Evolutionary conservation across 169 alveolate species (phyloP), one percentile per base, ranked within the genome.

Genomic region (Nephromyces sp.): DNA sequence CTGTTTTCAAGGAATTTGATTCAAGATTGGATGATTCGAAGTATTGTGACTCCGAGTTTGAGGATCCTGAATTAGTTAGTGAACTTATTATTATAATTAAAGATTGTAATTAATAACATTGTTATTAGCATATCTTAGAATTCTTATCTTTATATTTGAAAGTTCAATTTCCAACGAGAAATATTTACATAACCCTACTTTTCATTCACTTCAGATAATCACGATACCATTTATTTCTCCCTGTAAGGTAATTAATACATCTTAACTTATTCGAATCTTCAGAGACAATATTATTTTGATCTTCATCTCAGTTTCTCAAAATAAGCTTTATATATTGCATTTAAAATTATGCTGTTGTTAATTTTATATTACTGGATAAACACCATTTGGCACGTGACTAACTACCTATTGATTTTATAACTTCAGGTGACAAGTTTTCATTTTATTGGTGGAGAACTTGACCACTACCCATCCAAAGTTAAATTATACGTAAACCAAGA

Each of bases 361-460:
- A n/a, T n/a, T 43, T 43, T 43, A 43, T n/a, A 43, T 43, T 43
- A 43, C 15, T 15, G n/a, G n/a, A 43, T 15, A 43, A n/a, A 43
- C 57, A 43, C n/a, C 57, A 43, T 15, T 43, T 15, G 57, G n/a
- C n/a, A 43, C 57, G 15, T 43, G 15, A 43, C n/a, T 15, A 43
- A 43, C n/a, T 15, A n/a, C n/a, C 57, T 43, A 43, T 43, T 43
- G 57, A n/a, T 2, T 78, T 27, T 70, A 61, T 70, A 3, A 21
- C 43, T 32, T 33, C 71, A 83, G 88, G 72, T 83, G 27, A 31
- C 75, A 32, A 79, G 89, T 35, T 57, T 87, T 6, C 74, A 67
- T 32, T 77, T 87, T 52, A 87, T 87, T 29, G 92, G 92, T 6
- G 92, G 92, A 5, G 90, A 82, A 6, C 66, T 77, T 22, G 90